Evolutionary conservation across 805 yeast species (phyloP), one percentile per base, ranked within the genome.

Genomic region (Wickerhamomyces kurtzmanii): DNA sequence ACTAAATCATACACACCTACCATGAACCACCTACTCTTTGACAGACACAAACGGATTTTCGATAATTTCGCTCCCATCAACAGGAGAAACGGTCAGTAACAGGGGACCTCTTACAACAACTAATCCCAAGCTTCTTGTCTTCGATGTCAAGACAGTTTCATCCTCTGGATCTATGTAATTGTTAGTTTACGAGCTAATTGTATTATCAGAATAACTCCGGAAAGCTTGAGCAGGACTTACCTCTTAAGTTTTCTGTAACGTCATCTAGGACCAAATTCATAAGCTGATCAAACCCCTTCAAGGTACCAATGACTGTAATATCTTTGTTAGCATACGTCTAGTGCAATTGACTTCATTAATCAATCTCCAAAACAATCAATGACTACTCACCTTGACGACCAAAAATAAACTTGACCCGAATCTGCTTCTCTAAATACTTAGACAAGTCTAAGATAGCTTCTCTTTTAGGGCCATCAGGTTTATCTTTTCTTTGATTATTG

Each of bases 51-150:
- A 80, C 8, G 91, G 91, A 44, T 81, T 81, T 25, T 69, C 76
- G 44, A 82, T 79, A 32, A 62, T 57, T 43, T 74, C 82, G 40
- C 71, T 64, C 8, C 93, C 91, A 27, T 78, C 76, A 21, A 69
- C 65, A 14, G 93, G 89, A 4, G 87, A 53, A 28, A 75, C 68
- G 4, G 84, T 71, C 40, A 82, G 67, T 32, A 89, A 53, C 31
- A 76, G 63, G 4, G 93, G 86, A 10, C 96, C 93, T 55, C 96
- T 75, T 6, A 82, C 83, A 24, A 89, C 89, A 14, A 85, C 86
- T 20, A 70, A 61, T 1, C 94, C 94, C 27, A 86, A 60, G 4
- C 60, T 55, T 47, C 96, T 71, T 1, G 81, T 75, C 39, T 74
- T 53, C 26, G 58, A 69, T 24, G 71, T 69, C 40, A 64, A 57